A percentile compares a stretch with the other conserved stretches of the same genome.
phyloP scores from a whole-genome alignment of 2,329 filamentous ascomycete species.

The Fusarium sp. region DNA sequence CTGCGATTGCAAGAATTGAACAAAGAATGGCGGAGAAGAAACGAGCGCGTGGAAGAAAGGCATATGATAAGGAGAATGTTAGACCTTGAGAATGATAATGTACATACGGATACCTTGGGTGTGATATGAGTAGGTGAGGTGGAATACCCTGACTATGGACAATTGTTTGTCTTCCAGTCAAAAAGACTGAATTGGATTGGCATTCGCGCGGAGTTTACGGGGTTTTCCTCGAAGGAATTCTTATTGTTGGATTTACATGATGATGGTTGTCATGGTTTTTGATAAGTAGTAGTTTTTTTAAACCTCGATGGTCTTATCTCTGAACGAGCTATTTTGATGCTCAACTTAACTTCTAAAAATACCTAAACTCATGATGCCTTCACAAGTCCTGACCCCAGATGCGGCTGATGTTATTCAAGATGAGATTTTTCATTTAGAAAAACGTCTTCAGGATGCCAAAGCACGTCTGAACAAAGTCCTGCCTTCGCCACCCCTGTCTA shows the following conservation, averaged over 20 bases:
- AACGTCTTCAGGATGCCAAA: slow-evolving; percentile 56
- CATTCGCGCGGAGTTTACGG: slow-evolving; percentile 39
- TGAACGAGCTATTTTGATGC: slow-evolving; percentile 22
- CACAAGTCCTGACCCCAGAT: slow-evolving; percentile 21
- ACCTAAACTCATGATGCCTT: slow-evolving; percentile 38
- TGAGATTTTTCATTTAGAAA: slow-evolving; percentile 68
- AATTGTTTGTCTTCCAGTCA: slow-evolving; percentile 8
- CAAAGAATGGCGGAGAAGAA: slow-evolving; percentile 61
- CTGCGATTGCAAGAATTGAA: slow-evolving; percentile 63
- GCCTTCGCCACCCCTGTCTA: slow-evolving; percentile 20
- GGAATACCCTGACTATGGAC: slow-evolving; percentile 23
- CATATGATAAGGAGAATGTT: slow-evolving; percentile 62
- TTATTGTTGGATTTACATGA: slow-evolving; percentile 35
- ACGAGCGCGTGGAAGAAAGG: slow-evolving; percentile 45
- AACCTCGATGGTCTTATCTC: slow-evolving; percentile 32
- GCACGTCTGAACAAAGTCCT: slow-evolving; percentile 51
- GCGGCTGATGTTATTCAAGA: slow-evolving; percentile 49
- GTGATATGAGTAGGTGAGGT: slow-evolving; percentile 16
- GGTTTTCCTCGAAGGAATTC: slow-evolving; percentile 11
- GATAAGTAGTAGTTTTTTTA: slow-evolving; percentile 18
- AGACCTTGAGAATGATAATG: slow-evolving; percentile 43
- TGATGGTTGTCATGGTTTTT: slow-evolving; percentile 29
- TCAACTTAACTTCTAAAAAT: slow-evolving; percentile 10
- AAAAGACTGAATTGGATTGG: slow-evolving; percentile 9
- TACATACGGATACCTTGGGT: slow-evolving; percentile 14